A percentile compares a stretch with the other conserved stretches of the same genome.
Evolutionary conservation across 495 filamentous ascomycete species (phyloP).

Genomic region (Penicillium egyptiacum): DNA sequence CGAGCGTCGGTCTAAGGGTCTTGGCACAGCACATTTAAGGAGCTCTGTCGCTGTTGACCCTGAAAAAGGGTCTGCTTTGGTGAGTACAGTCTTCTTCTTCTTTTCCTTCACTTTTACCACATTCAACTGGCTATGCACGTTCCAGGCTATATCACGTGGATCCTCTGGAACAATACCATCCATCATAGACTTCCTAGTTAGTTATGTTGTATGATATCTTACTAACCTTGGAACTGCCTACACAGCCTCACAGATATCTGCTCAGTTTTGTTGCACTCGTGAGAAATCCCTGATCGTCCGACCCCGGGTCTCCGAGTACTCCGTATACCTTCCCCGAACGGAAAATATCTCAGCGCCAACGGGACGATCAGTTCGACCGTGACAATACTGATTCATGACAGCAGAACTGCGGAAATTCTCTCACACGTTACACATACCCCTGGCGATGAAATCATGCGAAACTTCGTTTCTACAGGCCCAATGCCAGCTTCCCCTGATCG

Average conservation of each 20-base stretch:
- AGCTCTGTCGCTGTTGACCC: constrained; percentile 13
- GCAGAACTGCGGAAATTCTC: not conserved
- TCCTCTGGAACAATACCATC: not conserved
- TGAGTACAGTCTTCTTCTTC: not conserved
- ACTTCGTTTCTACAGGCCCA: no score
- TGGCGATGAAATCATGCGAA: not conserved
- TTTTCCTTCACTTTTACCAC: not conserved
- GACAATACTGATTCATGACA: constrained; percentile 1
- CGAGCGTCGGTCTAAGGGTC: constrained; percentile 30
- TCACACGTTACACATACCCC: not conserved
- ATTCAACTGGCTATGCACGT: not conserved
- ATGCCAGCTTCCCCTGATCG: not conserved
- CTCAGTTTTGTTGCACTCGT: not conserved
- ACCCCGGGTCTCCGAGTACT: not conserved
- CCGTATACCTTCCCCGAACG: constrained; percentile 3
- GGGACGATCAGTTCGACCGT: constrained; percentile 9
- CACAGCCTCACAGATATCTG: constrained; percentile 1
- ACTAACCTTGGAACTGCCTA: not conserved
- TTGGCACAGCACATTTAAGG: constrained; percentile 36
- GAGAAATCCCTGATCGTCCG: not conserved
- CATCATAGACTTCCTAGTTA: constrained; percentile 1
- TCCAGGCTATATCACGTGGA: not conserved
- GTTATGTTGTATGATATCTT: no score
- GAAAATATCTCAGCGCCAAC: constrained; percentile 6
- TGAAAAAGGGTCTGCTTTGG: not conserved